Evolutionary conservation across 2,329 filamentous ascomycete species (phyloP), one percentile per base, ranked within the genome.

Genomic region (Exutisphaerella laricina): DNA sequence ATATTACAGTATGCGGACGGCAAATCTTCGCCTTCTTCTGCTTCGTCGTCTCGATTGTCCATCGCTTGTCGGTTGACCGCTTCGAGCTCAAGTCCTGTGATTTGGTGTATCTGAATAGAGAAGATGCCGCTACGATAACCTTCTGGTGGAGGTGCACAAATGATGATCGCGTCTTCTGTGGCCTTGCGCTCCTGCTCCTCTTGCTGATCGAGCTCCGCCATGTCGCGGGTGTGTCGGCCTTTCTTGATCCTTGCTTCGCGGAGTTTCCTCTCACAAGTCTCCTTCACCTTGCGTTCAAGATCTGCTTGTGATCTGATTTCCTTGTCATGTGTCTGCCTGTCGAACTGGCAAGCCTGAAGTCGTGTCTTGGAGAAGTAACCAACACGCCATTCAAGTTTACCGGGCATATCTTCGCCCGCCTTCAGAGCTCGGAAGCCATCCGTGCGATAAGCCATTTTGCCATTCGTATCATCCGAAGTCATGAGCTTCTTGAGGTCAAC

Each of bases 1-100:
- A 88, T 76, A 22, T 74, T 85, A 60, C 82, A 85, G 59, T 86
- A 88, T 18, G 79, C 72, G 35, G 80, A 83, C 0, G 84, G 84
- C 28, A 86, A 66, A 32, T 79, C 75, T 4, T 82, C 79, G 12
- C 74, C 70, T 49, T 75, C 70, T 56, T 83, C 82, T 7, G 77
- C 70, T 54, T 77, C 71, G 5, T 67, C 68, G 2, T 74, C 70
- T n/a, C 72, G 72, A 4, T 65, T 64, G 8, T 66, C 64, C 28
- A 73, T 60, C 20, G 60, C 62, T 58, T 82, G 82, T 57, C 77
- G 80, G 5, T 78, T 66, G 4, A 29, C 13, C 8, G 69, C 70
- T 47, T 80, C 73, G 3, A 84, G 63, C 51, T 84, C 79, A 1
- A 87, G 69, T 0, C 82, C 80, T 0, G 78, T 83, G 39, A 86